Conservation (phyloP, 805 yeast genomes). For the Candida germanica region DNA sequence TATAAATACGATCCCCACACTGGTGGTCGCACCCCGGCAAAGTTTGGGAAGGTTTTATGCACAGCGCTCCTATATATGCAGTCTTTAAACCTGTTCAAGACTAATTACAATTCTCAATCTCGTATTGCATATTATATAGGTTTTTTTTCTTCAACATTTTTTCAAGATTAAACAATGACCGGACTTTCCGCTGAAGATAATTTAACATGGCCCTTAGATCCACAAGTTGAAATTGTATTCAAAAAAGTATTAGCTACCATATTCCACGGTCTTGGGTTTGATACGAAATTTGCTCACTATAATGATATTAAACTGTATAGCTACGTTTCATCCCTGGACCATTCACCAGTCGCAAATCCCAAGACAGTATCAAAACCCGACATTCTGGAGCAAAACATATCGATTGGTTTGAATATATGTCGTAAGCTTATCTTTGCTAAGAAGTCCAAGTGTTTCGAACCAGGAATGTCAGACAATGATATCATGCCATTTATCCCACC, state of each 20-base stretch:
- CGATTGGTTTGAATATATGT: slow-evolving; percentile 4
- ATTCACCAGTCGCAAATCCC: neutral
- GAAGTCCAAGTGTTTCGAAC: slow-evolving; percentile 4
- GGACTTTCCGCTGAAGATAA: too few species aligned
- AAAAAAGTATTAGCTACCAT: slow-evolving; percentile 3
- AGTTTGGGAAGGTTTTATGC: too few species aligned
- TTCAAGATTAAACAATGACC: too few species aligned
- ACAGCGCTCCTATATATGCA: too few species aligned
- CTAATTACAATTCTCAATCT: too few species aligned
- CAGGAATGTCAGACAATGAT: slow-evolving; percentile 3
- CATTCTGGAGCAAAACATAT: slow-evolving; percentile 2
- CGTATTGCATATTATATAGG: too few species aligned
- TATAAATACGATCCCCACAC: too few species aligned
- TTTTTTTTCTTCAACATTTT: too few species aligned
- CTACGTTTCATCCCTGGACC: slow-evolving; percentile 5
- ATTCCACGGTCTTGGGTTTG: slow-evolving; percentile 6
- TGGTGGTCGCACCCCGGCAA: too few species aligned
- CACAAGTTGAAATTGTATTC: slow-evolving; percentile 3
- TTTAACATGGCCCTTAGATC: slow-evolving; percentile 7
- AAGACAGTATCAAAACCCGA: slow-evolving; percentile 4
- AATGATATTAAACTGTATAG: neutral
- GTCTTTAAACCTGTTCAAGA: too few species aligned
- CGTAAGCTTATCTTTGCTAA: slow-evolving; percentile 1
- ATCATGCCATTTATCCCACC: slow-evolving; percentile 1
- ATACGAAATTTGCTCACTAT: neutral